Conservation (phyloP, 805 yeast genomes). For the Myxozyma kluyveri region DNA sequence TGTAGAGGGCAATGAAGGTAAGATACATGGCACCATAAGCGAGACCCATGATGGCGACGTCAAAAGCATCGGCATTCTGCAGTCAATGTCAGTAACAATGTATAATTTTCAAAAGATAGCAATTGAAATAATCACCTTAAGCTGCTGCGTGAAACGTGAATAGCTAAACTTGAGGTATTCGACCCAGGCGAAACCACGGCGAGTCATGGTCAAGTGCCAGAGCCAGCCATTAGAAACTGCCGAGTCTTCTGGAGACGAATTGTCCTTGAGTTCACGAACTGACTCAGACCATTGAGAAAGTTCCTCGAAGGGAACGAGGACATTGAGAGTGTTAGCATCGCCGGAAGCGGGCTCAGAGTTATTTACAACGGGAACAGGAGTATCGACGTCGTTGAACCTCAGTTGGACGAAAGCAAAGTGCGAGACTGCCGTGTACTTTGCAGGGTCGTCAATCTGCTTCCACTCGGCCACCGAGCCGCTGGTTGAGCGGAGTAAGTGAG, state of each 20-base stretch:
- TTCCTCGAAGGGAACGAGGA: conserved; percentile 40
- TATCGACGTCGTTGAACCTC: conserved; percentile 51
- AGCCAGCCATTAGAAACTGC: conserved; percentile 37
- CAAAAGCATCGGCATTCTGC: conserved; percentile 76
- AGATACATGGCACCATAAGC: conserved; percentile 89
- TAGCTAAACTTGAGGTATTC: conserved; percentile 40
- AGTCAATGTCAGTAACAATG: too few species aligned
- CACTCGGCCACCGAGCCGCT: conserved; percentile 44
- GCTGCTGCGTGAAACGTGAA: conserved; percentile 36
- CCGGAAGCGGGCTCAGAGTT: conserved; percentile 8
- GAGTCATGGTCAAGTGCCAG: conserved; percentile 47
- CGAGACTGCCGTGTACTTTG: conserved; percentile 45
- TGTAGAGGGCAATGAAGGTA: conserved; percentile 69
- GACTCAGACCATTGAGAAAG: conserved; percentile 35
- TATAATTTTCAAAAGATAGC: neutral
- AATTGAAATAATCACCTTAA: conserved; percentile 12
- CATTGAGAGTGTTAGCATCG: conserved; percentile 35
- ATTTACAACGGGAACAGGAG: conserved; percentile 18
- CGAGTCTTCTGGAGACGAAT: conserved; percentile 31
- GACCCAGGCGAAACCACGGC: conserved; percentile 39
- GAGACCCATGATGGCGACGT: conserved; percentile 68
- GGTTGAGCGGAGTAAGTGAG: conserved; percentile 40
- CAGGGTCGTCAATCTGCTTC: conserved; percentile 47
- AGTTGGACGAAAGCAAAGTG: conserved; percentile 55
- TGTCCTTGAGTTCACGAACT: conserved; percentile 33